These are phyloP conservation scores for Mimosa bimucronata DNA, from an alignment of 306 rosid genomes.

Conservation along the genomic window DNA sequence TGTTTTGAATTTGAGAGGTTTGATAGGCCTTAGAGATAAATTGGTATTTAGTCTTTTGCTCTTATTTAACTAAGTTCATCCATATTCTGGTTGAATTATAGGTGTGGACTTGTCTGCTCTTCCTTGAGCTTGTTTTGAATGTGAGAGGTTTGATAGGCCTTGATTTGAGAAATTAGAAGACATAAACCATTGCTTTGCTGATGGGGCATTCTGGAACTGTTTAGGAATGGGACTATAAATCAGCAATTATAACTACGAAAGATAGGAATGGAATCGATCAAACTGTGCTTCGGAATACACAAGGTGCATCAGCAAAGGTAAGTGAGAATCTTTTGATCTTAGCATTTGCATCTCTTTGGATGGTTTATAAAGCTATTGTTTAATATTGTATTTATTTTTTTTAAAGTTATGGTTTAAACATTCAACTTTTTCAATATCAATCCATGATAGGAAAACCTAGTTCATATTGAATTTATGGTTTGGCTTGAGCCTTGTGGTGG, in stretches of 20 bases:
- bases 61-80: no score
- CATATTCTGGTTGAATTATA: no score
- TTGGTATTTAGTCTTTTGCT: no score
- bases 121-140: constrained; percentile 12
- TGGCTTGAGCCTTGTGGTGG: constrained; percentile 8
- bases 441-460: no score
- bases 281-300: constrained; percentile 68
- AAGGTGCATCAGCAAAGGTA: constrained; percentile 80
- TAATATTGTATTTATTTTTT: neutral
- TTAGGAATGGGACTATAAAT: constrained; percentile 61
- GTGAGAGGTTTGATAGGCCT: constrained; percentile 31
- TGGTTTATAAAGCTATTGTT: no score
- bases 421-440: constrained; percentile 9
- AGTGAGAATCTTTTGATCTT: constrained; percentile 53
- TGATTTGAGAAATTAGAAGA: constrained; percentile 31
- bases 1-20: no score
- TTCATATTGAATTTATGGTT: constrained; percentile 7
- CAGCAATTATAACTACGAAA: constrained; percentile 70
- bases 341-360: constrained; percentile 15
- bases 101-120: no score
- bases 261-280: constrained; percentile 86
- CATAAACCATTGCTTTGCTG: no score
- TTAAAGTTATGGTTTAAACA: constrained; percentile 14
- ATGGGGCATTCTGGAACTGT: constrained; percentile 89
- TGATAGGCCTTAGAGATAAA: no score